Conservation (phyloP, 1,284 basidiomycete genomes). For the Acaromyces ingoldii region DNA sequence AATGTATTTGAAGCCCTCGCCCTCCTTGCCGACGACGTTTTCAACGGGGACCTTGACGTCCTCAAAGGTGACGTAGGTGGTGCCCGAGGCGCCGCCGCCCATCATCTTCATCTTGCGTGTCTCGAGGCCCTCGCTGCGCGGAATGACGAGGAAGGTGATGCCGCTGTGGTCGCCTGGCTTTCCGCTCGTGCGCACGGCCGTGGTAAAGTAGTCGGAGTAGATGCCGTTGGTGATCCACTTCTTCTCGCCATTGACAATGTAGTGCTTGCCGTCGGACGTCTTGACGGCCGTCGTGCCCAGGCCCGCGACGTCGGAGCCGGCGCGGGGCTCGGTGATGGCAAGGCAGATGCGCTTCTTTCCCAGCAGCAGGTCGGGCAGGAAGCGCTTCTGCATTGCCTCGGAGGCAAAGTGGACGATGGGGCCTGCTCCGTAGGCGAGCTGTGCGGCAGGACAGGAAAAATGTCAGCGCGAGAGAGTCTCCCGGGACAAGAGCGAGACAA, state of each 20-base stretch:
- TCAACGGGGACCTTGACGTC: constrained; percentile 47
- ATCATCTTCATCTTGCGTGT: constrained; percentile 48
- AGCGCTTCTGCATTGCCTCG: constrained; percentile 26
- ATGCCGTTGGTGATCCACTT: constrained; percentile 50
- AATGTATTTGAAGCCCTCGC: constrained; percentile 30
- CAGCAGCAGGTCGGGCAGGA: constrained; percentile 32
- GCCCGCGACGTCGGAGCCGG: constrained; percentile 51
- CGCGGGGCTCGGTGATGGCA: constrained; percentile 45
- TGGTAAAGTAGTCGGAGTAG: constrained; percentile 46
- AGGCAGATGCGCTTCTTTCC: constrained; percentile 37
- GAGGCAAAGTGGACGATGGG: constrained; percentile 37
- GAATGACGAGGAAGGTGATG: constrained; percentile 50
- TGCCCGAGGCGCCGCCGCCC: constrained; percentile 45
- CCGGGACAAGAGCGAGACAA: not conserved
- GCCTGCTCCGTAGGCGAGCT: constrained; percentile 21
- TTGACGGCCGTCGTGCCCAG: constrained; percentile 41
- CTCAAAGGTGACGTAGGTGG: constrained; percentile 51
- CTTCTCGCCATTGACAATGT: constrained; percentile 52
- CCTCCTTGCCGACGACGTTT: constrained; percentile 50
- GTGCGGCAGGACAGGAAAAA: not conserved
- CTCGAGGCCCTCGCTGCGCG: constrained; percentile 25
- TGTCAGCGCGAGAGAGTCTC: not conserved
- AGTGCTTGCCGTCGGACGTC: constrained; percentile 47
- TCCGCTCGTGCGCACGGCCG: constrained; percentile 51
- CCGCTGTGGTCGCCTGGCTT: constrained; percentile 50